Evolutionary conservation across 169 alveolate genomes (phyloP), one percentile per base, ranked within the genome.

Genomic region (Cryptosporidium parvum): DNA sequence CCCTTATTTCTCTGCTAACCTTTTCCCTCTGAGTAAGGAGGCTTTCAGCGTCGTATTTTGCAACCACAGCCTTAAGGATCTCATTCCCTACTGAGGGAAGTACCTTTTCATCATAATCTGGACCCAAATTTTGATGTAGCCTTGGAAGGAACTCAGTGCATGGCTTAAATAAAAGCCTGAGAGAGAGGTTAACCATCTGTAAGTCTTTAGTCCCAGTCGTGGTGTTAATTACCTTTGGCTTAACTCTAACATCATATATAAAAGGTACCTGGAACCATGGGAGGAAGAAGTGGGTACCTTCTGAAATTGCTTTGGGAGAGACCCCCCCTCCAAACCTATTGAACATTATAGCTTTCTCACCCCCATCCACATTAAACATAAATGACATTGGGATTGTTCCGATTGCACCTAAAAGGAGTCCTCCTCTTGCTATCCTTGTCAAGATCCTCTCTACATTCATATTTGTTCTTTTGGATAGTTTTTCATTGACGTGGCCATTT

Each of bases 61-160:
- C 99, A 0, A 97, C 98, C 26, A 96, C 99, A 10, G 99, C 98
- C 94, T 97, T 97, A 59, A 97, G 92, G 42, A 97, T 98, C 94
- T 98, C 99, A 93, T 98, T 97, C 65, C 98, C 99, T 80, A 98
- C 96, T 1, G 99, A 97, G 7, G 99, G 99, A 42, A 98, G 94
- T 52, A 98, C 99, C 59, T 98, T 93, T 72, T 97, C 98, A 91
- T 97, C 99, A 91, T 96, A 98, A 92, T 98, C 99, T n/a, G 97
- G 97, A 23, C 99, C 99, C 35, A 97, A 87, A 75, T 95, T 94
- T 92, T 97, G 95, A 91, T 97, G 99, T 14, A 97, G 65, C 48
- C 96, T 91, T 14, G 99, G 98, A 75, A 94, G 97, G 91, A 92
- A 96, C 48, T 93, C 96, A 75, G 91, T 94, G 8, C 92, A 92